Conservation (phyloP, 179 eudicot species). For the Silene vulgaris region DNA sequence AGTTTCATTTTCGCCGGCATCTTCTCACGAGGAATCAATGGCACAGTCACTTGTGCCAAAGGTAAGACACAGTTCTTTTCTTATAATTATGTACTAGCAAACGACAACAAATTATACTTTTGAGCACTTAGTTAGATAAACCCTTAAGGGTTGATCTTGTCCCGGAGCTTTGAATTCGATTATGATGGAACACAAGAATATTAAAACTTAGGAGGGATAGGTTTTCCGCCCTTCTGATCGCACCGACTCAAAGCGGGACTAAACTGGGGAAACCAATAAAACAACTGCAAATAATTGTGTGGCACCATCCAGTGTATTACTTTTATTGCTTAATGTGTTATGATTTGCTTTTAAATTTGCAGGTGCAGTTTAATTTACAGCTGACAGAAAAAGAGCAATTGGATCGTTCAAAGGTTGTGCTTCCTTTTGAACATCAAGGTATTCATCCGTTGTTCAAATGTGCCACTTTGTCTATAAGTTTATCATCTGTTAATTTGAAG, state of each 20-base stretch:
- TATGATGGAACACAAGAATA: not conserved
- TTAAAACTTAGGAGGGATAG: not conserved
- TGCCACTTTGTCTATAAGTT: not conserved
- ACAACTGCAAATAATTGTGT: not conserved
- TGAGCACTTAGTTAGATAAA: not conserved
- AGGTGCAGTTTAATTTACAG: slow-evolving; percentile 89
- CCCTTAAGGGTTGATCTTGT: not conserved
- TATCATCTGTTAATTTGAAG: not conserved
- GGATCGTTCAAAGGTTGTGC: slow-evolving; percentile 89
- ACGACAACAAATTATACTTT: not conserved
- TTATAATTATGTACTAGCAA: not conserved
- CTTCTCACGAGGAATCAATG: slow-evolving; percentile 46
- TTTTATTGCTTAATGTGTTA: not conserved
- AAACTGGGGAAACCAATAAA: not conserved
- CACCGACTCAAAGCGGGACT: not conserved
- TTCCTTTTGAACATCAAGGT: slow-evolving; percentile 96
- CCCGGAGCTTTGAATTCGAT: not conserved
- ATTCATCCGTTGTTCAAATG: slow-evolving; percentile 14
- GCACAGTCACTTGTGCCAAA: slow-evolving; percentile 66
- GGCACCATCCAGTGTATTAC: not conserved
- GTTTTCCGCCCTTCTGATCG: not conserved
- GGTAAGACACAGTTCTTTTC: slow-evolving; percentile 27
- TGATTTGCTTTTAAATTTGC: slow-evolving; percentile 16
- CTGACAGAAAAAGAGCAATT: slow-evolving; percentile 72
- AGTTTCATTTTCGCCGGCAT: slow-evolving; percentile 47